These are phyloP conservation scores for Pestalotiopsis sp. DNA, from an alignment of 2,329 filamentous ascomycete species.

Conservation along the genomic window DNA sequence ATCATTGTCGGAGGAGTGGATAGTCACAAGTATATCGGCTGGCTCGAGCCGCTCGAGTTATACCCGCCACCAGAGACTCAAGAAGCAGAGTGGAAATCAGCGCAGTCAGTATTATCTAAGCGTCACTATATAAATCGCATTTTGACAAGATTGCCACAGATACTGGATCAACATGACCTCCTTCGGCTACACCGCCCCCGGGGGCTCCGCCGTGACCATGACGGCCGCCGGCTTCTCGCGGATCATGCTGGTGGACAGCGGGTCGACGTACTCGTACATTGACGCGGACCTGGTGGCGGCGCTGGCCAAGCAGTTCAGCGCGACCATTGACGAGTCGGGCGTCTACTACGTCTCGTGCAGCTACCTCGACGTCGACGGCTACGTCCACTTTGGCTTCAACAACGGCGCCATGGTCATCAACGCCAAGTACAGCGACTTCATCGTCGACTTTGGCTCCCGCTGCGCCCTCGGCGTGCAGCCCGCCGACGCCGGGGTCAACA, in stretches of 20 bases:
- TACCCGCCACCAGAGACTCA: constrained; percentile 39
- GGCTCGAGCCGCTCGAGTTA: constrained; percentile 34
- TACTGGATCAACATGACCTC: constrained; percentile 43
- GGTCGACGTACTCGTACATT: constrained; percentile 66
- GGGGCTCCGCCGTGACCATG: constrained; percentile 25
- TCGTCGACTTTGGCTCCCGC: constrained; percentile 37
- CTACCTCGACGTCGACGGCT: constrained; percentile 40
- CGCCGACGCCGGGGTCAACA: constrained; percentile 31
- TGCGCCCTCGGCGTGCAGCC: constrained; percentile 40
- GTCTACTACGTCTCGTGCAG: constrained; percentile 39
- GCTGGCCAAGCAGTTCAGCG: constrained; percentile 39
- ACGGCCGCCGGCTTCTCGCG: constrained; percentile 37
- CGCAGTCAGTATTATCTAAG: constrained; percentile 26
- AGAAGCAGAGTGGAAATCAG: constrained; percentile 33
- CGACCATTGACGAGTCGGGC: constrained; percentile 30
- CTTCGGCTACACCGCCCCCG: constrained; percentile 33
- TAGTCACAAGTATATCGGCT: constrained; percentile 43
- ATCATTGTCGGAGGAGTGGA: constrained; percentile 52
- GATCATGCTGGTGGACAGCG: constrained; percentile 61
- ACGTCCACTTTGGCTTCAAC: constrained; percentile 49
- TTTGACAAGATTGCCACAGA: constrained; percentile 19
- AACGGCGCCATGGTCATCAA: constrained; percentile 42
- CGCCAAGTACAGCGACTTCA: constrained; percentile 48
- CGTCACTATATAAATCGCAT: too few species aligned
- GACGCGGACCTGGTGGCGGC: constrained; percentile 54